Evolutionary conservation across 345 rosid genomes (phyloP), one percentile per base, ranked within the genome.

Genomic region (Crucihimalaya himalaica): DNA sequence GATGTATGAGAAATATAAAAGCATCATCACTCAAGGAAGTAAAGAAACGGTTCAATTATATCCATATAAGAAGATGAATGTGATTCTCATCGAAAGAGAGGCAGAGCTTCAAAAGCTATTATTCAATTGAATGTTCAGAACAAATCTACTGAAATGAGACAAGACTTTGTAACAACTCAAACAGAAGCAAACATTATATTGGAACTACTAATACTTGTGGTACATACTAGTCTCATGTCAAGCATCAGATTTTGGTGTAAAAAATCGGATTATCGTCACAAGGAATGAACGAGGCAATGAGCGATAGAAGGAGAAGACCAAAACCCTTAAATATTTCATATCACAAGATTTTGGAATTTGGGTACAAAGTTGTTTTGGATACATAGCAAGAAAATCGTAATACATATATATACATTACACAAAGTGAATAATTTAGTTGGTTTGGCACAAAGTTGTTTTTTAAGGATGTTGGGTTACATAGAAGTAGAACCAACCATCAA

Each of bases 191-290:
- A 70, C 74, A 29, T 31, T 31, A 32, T 32, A 54, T 18, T 55
- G 45, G 15, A 55, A 40, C 62, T 50, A 61, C 5, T 37, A 34
- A 27, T 39, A 39, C 34, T 31, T 63, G 7, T 40, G 25, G 46
- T 52, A 27, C 42, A 40, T 27, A 3, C 29, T 16, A 19, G 45
- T 52, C 61, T 52, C 53, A 42, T 31, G 46, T 7, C 47, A 31
- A 56, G 66, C 47, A 29, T 65, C 90, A 5, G 87, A 86, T 68
- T 86, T 82, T 68, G 89, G 88, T 10, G 89, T 86, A 15, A 86
- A 86, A 88, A 57, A 80, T 83, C 3, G 89, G 82, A 75, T 85
- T 88, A 19, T 90, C 86, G 18, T 89, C 91, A 39, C 88, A 92
- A 16, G 86, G 88, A 45, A 43, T 21, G 32, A 12, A n/a, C n/a